phyloP scores from a whole-genome alignment of 2,329 filamentous ascomycete species.

The Ampelomyces quisqualis region DNA sequence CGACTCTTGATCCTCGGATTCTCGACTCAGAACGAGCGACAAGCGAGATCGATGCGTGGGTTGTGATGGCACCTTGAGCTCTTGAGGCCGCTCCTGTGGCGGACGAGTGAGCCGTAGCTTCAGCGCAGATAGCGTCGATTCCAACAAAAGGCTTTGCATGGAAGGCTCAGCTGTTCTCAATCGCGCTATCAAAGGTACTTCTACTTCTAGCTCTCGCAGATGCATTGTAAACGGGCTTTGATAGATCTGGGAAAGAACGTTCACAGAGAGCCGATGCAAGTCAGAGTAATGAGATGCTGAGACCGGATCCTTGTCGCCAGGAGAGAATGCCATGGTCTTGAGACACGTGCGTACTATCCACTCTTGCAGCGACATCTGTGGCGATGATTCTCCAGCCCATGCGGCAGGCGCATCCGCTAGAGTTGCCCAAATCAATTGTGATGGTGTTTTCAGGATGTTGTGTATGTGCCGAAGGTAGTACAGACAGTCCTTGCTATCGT shows the following conservation, averaged over 20 bases:
- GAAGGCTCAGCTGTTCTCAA: conserved; percentile 61
- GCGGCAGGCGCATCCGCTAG: conserved; percentile 64
- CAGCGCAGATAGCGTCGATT: conserved; percentile 73
- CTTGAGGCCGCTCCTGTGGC: conserved; percentile 19
- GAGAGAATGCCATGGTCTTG: conserved; percentile 57
- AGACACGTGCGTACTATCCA: conserved; percentile 68
- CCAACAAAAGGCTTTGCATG: conserved; percentile 75
- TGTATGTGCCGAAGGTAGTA: conserved; percentile 77
- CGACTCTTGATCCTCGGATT: conserved; percentile 36
- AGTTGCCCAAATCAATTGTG: conserved; percentile 68
- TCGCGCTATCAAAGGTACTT: conserved; percentile 68
- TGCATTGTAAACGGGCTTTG: conserved; percentile 61
- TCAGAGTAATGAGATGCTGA: conserved; percentile 56
- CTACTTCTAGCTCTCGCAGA: conserved; percentile 65
- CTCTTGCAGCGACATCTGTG: conserved; percentile 59
- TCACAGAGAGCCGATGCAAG: conserved; percentile 70
- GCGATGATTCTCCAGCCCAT: conserved; percentile 51
- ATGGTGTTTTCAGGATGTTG: conserved; percentile 69
- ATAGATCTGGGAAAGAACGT: conserved; percentile 65
- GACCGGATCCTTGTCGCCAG: conserved; percentile 29
- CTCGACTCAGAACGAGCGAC: conserved; percentile 32
- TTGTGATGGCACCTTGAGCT: conserved; percentile 22
- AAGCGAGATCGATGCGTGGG: conserved; percentile 32
- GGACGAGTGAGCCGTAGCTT: conserved; percentile 55
- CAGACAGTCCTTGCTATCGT: conserved; percentile 73